These are phyloP conservation scores for Camellia japonica DNA, from an alignment of 148 eudicot genomes.

Conservation along the genomic window DNA sequence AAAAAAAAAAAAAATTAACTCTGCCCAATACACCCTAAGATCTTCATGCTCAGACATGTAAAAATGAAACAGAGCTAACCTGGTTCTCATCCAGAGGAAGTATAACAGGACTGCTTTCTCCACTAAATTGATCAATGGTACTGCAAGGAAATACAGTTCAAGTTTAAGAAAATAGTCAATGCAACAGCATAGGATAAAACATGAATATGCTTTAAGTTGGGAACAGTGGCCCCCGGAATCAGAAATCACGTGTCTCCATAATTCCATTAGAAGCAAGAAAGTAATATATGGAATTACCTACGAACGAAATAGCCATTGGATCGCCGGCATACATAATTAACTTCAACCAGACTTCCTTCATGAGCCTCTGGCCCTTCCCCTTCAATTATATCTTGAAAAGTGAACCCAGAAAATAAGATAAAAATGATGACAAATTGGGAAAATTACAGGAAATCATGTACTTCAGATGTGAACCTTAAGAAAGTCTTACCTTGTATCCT, in stretches of 20 bases:
- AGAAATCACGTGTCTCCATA: background rate
- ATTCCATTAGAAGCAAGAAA: background rate
- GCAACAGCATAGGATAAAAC: background rate
- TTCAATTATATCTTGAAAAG: conserved; percentile 61
- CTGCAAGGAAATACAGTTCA: conserved; percentile 32
- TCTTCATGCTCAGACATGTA: background rate
- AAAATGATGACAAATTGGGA: no score
- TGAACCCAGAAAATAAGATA: background rate
- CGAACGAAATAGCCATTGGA: conserved; percentile 97
- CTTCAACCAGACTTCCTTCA: conserved; percentile 70
- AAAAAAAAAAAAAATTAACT: background rate
- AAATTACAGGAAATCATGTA: background rate
- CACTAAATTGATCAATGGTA: conserved; percentile 89
- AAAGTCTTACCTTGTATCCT: conserved; percentile 72
- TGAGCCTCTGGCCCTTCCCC: conserved; percentile 84
- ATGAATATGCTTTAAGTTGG: background rate
- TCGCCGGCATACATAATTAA: conserved; percentile 90
- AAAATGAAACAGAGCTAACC: conserved; percentile 39
- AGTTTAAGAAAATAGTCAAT: background rate
- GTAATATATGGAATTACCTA: conserved; percentile 50
- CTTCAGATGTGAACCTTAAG: background rate
- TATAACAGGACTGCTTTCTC: conserved; percentile 79
- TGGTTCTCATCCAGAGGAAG: conserved; percentile 73
- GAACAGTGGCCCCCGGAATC: background rate
- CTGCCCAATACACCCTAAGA: background rate